Conservation (phyloP, 192 early-diverging fungal genomes). For the Linnemannia elongata region DNA sequence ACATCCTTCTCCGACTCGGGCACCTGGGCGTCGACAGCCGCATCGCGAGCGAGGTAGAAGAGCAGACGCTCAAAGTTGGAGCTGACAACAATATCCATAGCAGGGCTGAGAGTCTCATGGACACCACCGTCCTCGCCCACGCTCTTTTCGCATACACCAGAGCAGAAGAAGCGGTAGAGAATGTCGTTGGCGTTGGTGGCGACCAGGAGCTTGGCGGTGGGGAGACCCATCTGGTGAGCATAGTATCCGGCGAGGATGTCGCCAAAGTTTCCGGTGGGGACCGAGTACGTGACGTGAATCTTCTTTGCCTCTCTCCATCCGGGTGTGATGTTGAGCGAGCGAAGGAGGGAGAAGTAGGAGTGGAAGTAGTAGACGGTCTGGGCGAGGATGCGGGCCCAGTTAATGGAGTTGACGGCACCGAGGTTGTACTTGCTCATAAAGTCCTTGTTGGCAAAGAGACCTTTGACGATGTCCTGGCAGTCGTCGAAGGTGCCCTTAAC, state of each 20-base stretch:
- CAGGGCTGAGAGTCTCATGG: slow-evolving; percentile 88
- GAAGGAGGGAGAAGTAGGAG: slow-evolving; percentile 81
- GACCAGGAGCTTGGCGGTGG: slow-evolving; percentile 81
- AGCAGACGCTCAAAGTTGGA: slow-evolving; percentile 98
- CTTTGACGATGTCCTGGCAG: slow-evolving; percentile 97
- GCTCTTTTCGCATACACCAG: slow-evolving; percentile 88
- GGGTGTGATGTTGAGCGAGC: slow-evolving; percentile 62
- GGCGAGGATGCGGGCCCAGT: slow-evolving; percentile 97
- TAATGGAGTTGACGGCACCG: slow-evolving; percentile 98
- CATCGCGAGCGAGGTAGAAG: slow-evolving; percentile 88
- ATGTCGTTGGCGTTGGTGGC: slow-evolving; percentile 99
- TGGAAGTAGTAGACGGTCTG: slow-evolving; percentile 98
- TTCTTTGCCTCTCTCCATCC: slow-evolving; percentile 58
- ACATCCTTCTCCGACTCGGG: slow-evolving; percentile 59
- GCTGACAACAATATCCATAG: slow-evolving; percentile 97
- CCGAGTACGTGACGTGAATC: slow-evolving; percentile 78
- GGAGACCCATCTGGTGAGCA: slow-evolving; percentile 92
- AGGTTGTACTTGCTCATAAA: slow-evolving; percentile 85
- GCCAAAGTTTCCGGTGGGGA: slow-evolving; percentile 99
- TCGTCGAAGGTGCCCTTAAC: slow-evolving; percentile 97
- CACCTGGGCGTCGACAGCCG: slow-evolving; percentile 57
- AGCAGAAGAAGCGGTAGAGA: slow-evolving; percentile 91
- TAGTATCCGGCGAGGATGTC: slow-evolving; percentile 94
- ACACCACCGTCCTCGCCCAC: slow-evolving; percentile 66
- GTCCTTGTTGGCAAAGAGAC: slow-evolving; percentile 81